A percentile compares a stretch with the other conserved stretches of the same genome.
Conservation (phyloP, 2,329 filamentous ascomycete species). For the Colletotrichum higginsianum region DNA sequence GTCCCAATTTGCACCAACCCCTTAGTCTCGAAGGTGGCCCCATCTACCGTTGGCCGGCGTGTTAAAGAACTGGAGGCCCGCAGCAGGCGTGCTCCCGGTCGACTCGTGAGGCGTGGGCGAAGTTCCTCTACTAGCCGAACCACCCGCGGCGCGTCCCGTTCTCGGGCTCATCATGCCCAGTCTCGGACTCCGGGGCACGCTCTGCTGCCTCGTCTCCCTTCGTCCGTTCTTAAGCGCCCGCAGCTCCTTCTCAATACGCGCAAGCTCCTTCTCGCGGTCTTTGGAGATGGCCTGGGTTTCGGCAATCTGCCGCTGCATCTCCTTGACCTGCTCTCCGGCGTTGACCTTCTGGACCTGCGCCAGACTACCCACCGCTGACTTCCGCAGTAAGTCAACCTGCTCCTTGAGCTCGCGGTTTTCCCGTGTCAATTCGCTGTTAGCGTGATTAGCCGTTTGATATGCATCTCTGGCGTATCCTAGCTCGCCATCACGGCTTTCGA, state of each 20-base stretch:
- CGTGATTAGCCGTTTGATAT: slow-evolving; percentile 72
- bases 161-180: slow-evolving; percentile 68
- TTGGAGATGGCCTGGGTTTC: slow-evolving; percentile 59
- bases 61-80: slow-evolving; percentile 58
- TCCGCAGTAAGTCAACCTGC: slow-evolving; percentile 57
- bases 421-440: slow-evolving; percentile 59
- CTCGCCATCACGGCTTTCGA: slow-evolving; percentile 58
- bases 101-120: slow-evolving; percentile 60
- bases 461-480: slow-evolving; percentile 70
- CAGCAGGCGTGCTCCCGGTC: slow-evolving; percentile 49
- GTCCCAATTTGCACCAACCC: neutral
- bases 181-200: slow-evolving; percentile 72
- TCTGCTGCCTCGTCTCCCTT: slow-evolving; percentile 69
- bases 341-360: slow-evolving; percentile 64
- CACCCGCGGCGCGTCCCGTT: slow-evolving; percentile 48
- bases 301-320: slow-evolving; percentile 56
- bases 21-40: slow-evolving; percentile 60
- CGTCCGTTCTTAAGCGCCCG: slow-evolving; percentile 63
- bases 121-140: slow-evolving; percentile 63
- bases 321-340: slow-evolving; percentile 51
- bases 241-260: slow-evolving; percentile 64
- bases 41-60: slow-evolving; percentile 58
- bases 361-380: slow-evolving; percentile 61
- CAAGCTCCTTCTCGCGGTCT: slow-evolving; percentile 69
- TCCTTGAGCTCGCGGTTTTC: slow-evolving; percentile 64